Percentiles rank a stretch among this genome's conserved stretches.
Evolutionary conservation across 768 basidiomycete species (phyloP).

Genomic region (Termitomyces heimii): DNA sequence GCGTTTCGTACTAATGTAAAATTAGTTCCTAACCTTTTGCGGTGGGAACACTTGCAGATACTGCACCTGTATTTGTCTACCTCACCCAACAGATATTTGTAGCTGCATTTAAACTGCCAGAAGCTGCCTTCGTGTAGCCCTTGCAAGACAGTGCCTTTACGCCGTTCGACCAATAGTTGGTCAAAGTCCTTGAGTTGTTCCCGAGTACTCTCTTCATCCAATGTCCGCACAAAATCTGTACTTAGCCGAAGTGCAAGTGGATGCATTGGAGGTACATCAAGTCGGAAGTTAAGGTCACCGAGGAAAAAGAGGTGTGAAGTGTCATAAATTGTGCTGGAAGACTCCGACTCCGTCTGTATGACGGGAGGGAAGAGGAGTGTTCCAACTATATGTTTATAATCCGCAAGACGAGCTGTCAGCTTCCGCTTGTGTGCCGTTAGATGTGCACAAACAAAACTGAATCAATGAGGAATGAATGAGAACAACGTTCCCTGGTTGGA

Average conservation of each 20-base stretch:
- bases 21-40: conserved; percentile 5
- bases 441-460: conserved; percentile 80
- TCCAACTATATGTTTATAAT: conserved; percentile 78
- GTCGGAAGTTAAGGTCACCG: conserved; percentile 90
- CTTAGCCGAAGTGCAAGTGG: conserved; percentile 29
- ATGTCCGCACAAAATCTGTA: conserved; percentile 32
- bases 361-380: conserved; percentile 71
- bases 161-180: conserved; percentile 59
- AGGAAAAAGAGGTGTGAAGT: conserved; percentile 91
- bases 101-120: conserved; percentile 86
- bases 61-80: conserved; percentile 77
- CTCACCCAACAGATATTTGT: conserved; percentile 80
- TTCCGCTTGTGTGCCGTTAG: conserved; percentile 76
- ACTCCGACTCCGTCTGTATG: conserved; percentile 23
- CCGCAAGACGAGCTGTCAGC: conserved; percentile 58
- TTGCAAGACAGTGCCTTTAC: conserved; percentile 59
- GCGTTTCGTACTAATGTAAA: conserved; percentile 49
- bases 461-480: neutral
- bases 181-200: conserved; percentile 67
- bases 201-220: conserved; percentile 46
- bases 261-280: conserved; percentile 57
- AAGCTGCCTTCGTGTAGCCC: conserved; percentile 84
- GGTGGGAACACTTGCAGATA: neutral
- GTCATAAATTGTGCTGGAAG: conserved; percentile 63
- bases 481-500: neutral